phyloP scores from a whole-genome alignment of 495 filamentous ascomycete species.

The Lasiosphaeria ovina region DNA sequence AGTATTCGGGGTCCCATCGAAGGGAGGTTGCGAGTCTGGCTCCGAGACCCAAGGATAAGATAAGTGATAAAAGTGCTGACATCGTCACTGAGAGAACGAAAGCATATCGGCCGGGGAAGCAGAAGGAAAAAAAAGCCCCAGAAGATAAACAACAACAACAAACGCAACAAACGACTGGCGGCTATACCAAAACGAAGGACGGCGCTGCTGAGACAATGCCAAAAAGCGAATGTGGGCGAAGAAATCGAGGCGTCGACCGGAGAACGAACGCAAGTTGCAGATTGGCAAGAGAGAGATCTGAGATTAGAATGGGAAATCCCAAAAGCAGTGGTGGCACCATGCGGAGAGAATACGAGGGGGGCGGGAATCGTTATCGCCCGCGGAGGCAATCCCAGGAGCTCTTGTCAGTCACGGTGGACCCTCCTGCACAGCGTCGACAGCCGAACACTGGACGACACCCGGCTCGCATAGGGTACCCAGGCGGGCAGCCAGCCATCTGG shows the following conservation, averaged over 20 bases:
- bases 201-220: conserved; percentile 3
- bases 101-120: conserved; percentile 5
- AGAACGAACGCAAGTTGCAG: conserved; percentile 1
- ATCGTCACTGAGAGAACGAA: conserved; percentile 12
- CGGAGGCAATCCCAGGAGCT: no score
- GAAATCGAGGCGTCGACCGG: background rate
- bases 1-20: conserved; percentile 53
- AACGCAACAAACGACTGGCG: background rate
- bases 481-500: background rate
- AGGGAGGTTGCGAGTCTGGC: conserved; percentile 29
- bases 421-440: background rate
- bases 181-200: background rate
- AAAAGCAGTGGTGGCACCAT: background rate
- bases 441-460: background rate
- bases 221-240: conserved; percentile 6
- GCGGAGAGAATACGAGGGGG: conserved; percentile 3
- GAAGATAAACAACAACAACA: conserved; percentile 5
- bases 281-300: conserved; percentile 2
- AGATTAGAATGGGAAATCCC: background rate
- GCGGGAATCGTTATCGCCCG: background rate
- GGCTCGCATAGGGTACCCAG: conserved; percentile 4
- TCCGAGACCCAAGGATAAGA: conserved; percentile 10
- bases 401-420: background rate
- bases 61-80: conserved; percentile 12
- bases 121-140: conserved; percentile 1